Percentiles rank a stretch among this genome's conserved stretches.
phyloP scores from a whole-genome alignment of 352 stramenopile genomes.

The Globisporangium viniferum region DNA sequence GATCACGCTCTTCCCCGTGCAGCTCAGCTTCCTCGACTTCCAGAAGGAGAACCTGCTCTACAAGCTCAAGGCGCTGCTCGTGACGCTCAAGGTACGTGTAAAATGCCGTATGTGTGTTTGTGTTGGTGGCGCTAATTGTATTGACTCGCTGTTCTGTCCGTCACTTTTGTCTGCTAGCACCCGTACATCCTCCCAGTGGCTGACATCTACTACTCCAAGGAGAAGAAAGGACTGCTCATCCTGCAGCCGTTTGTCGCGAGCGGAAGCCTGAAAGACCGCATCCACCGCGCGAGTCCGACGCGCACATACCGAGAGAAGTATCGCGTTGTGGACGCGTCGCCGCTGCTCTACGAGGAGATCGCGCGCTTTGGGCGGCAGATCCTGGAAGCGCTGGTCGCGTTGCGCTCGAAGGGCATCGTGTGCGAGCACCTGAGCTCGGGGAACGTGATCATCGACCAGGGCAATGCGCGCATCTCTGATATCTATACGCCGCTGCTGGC shows the following conservation, averaged over 20 bases:
- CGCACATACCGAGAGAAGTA: slow-evolving; percentile 59
- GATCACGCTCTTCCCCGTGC: slow-evolving; percentile 50
- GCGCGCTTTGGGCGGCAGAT: slow-evolving; percentile 59
- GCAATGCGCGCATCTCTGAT: slow-evolving; percentile 54
- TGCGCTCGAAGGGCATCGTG: slow-evolving; percentile 59
- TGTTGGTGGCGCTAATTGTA: background rate
- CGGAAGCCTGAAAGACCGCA: slow-evolving; percentile 67
- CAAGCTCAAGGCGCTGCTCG: slow-evolving; percentile 71
- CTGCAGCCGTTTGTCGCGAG: slow-evolving; percentile 53
- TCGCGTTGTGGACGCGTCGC: slow-evolving; percentile 26
- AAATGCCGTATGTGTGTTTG: background rate
- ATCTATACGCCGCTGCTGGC: slow-evolving; percentile 63
- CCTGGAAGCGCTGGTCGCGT: slow-evolving; percentile 46
- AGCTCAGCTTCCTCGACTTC: slow-evolving; percentile 60
- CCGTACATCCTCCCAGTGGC: slow-evolving; percentile 67
- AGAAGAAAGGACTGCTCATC: slow-evolving; percentile 64
- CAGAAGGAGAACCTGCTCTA: slow-evolving; percentile 57
- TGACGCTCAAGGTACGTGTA: slow-evolving; percentile 59
- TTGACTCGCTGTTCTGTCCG: background rate
- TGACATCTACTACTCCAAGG: slow-evolving; percentile 63
- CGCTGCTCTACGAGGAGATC: slow-evolving; percentile 45
- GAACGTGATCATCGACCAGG: slow-evolving; percentile 65
- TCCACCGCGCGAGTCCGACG: slow-evolving; percentile 41
- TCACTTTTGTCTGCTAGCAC: slow-evolving; percentile 28
- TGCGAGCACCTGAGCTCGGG: slow-evolving; percentile 65